Conservation (phyloP, 805 yeast genomes). For the Wickerhamiella sergipiensis region DNA sequence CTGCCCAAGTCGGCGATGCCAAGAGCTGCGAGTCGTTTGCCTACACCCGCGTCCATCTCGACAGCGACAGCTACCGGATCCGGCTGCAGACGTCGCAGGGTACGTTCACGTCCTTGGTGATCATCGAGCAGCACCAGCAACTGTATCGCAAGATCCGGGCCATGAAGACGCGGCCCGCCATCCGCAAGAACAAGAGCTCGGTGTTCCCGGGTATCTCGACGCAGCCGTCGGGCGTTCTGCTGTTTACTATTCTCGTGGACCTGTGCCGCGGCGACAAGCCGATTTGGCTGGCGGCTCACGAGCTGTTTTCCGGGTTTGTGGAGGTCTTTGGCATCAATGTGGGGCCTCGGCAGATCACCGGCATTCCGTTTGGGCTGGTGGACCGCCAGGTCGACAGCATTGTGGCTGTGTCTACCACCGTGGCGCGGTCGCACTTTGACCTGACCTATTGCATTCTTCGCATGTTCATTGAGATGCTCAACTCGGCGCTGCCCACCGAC, state of each 20-base stretch:
- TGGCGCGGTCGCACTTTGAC: background rate
- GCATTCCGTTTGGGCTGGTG: background rate
- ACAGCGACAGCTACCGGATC: background rate
- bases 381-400: background rate
- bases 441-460: background rate
- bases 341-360: background rate
- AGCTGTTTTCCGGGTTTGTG: background rate
- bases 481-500: background rate
- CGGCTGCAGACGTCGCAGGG: background rate
- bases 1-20: background rate
- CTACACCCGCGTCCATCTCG: background rate
- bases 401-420: background rate
- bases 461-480: constrained; percentile 1
- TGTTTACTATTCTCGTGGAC: background rate
- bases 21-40: constrained; percentile 1
- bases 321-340: background rate
- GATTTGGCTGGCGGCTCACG: background rate
- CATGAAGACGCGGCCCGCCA: background rate
- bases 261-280: background rate
- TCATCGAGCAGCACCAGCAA: background rate
- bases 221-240: background rate
- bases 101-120: background rate
- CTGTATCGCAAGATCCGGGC: constrained; percentile 1
- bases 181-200: background rate
- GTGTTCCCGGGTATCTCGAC: background rate